These are phyloP conservation scores for Alternaria sp. DNA, from an alignment of 2,329 filamentous ascomycete genomes.

Conservation along the genomic window DNA sequence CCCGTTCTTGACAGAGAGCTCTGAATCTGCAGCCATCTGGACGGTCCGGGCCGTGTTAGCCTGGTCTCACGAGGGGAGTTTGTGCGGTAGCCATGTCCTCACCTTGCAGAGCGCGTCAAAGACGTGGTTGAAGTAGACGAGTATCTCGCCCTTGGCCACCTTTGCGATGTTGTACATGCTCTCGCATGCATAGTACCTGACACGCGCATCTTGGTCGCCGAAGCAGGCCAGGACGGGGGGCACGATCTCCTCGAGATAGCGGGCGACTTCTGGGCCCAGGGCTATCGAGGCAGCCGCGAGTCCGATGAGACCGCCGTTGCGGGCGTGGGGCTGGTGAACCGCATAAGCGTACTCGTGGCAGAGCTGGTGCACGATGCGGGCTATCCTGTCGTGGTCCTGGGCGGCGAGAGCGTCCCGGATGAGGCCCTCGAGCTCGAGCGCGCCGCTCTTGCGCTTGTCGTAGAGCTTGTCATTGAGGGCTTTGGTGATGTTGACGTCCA, in stretches of 20 bases:
- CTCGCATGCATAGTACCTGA: conserved; percentile 98
- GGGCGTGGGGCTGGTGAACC: conserved; percentile 93
- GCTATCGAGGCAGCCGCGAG: conserved; percentile 95
- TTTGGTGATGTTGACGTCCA: conserved; percentile 91
- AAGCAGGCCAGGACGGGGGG: conserved; percentile 97
- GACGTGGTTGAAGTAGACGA: conserved; percentile 97
- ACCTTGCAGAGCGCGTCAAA: conserved; percentile 98
- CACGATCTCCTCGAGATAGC: conserved; percentile 91
- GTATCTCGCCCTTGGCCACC: conserved; percentile 95
- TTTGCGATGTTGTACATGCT: conserved; percentile 99
- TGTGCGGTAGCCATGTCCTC: not conserved
- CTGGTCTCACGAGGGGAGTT: not conserved
- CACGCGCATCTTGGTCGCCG: conserved; percentile 94
- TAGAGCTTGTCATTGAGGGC: conserved; percentile 98
- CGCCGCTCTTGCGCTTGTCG: conserved; percentile 95
- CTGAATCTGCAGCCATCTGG: conserved; percentile 92
- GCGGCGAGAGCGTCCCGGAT: conserved; percentile 83
- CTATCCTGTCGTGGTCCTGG: conserved; percentile 81
- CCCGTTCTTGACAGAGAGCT: conserved; percentile 97
- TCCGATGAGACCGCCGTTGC: conserved; percentile 95
- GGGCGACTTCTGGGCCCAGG: conserved; percentile 86
- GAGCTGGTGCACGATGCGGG: conserved; percentile 90
- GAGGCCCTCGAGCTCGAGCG: conserved; percentile 89
- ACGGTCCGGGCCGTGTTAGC: conserved; percentile 29
- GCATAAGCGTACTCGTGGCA: conserved; percentile 98